Base-by-base conservation (phyloP, 305 asterid genomes). In the Fraxinus xanthoxyloides region DNA sequence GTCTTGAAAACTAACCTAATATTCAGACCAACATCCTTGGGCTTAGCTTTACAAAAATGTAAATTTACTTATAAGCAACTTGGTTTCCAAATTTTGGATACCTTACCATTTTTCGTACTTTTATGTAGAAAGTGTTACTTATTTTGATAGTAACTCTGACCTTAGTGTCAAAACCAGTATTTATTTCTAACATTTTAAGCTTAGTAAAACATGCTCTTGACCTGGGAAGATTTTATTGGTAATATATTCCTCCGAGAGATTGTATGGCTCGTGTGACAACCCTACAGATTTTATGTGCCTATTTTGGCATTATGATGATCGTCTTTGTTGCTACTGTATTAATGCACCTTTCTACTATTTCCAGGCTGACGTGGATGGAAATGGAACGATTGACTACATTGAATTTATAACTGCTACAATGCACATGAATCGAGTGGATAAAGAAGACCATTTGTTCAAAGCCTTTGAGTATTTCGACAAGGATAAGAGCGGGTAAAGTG, bases 301-400 rank as follows among this genome's bases (percentile, higher is more conserved):
- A 21, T 54, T 5, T 54, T 43, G 69, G 34, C 59, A 19, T 70
- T 17, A 69, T 21, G 19, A 26, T 59, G 35, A 23, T 74, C 13
- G 30, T 73, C 30, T 26, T 76, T 69, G 67, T 63, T 17, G 15
- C 69, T 15, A 31, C 72, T 13, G 21, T 40, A 34, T 63, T 17
- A 7, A 10, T 34, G 12, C 43, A 36, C 31, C 30, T 59, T 17
- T 54, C 74, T 48, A 35, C 40, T 77, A 21, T 80, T 86, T 80
- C 82, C 88, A 95, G 99, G 98, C 99, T 84, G 99, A 95, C 51
- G 98, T 92, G 77, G 99, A 95, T 83, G 99, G 99, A 80, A 92
- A 94, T 74, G 99, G 99, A 84, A 88, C 97, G 15, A 95, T 95
- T 19, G 98, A 95, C 81, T 95, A 95, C 85, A 90, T 93, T 24